phyloP scores from a whole-genome alignment of 2,329 filamentous ascomycete species.

The Ampelomyces quisqualis region DNA sequence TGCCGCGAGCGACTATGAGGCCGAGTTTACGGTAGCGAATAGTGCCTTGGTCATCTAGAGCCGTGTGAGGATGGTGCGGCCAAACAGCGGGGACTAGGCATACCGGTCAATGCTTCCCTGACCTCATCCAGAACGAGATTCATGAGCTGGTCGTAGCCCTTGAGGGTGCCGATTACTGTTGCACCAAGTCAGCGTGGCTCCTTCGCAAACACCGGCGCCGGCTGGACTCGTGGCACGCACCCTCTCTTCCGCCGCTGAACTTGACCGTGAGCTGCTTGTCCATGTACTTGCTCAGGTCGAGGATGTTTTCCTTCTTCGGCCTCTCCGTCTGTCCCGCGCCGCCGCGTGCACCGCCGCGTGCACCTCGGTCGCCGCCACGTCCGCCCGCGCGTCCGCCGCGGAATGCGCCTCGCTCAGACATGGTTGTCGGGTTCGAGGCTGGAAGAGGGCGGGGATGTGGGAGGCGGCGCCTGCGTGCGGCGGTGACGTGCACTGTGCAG shows the following conservation, averaged over 20 bases:
- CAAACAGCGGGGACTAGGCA: slow-evolving; percentile 18
- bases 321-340: slow-evolving; percentile 56
- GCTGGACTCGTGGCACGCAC: slow-evolving; percentile 50
- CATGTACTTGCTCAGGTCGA: slow-evolving; percentile 94
- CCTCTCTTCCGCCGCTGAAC: slow-evolving; percentile 92
- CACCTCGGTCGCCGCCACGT: slow-evolving; percentile 41
- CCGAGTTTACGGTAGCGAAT: slow-evolving; percentile 77
- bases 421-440: slow-evolving; percentile 30
- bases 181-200: slow-evolving; percentile 8
- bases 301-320: slow-evolving; percentile 98
- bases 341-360: slow-evolving; percentile 46
- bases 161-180: slow-evolving; percentile 85
- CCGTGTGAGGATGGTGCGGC: slow-evolving; percentile 1
- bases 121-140: slow-evolving; percentile 96
- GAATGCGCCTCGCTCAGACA: slow-evolving; percentile 59
- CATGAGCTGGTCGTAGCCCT: slow-evolving; percentile 97
- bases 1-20: slow-evolving; percentile 84
- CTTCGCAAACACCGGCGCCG: slow-evolving; percentile 3
- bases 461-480: slow-evolving; percentile 1
- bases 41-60: slow-evolving; percentile 89
- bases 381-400: slow-evolving; percentile 45
- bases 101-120: slow-evolving; percentile 85
- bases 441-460: slow-evolving; percentile 11
- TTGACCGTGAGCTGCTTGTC: slow-evolving; percentile 95
- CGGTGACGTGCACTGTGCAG: slow-evolving; percentile 27